These are phyloP conservation scores for Zoysia matrella DNA, from an alignment of 202 grass and related monocot species.

Conservation along the genomic window DNA sequence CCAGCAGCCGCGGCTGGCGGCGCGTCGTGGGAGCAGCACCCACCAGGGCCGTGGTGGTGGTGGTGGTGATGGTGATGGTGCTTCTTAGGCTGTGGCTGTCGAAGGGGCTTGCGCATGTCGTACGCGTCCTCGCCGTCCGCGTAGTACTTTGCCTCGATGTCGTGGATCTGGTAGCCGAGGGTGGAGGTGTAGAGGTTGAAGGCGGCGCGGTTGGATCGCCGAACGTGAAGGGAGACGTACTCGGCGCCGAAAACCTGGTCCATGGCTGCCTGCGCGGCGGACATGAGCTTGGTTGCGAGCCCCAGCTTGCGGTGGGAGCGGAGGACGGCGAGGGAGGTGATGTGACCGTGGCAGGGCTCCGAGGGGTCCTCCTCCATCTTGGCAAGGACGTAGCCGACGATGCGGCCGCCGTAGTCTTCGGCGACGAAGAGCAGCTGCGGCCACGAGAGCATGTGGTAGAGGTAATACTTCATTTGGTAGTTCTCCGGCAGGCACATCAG, in stretches of 20 bases:
- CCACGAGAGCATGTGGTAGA: conserved; percentile 99
- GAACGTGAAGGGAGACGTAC: conserved; percentile 95
- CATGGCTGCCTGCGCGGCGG: conserved; percentile 56
- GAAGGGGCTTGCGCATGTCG: conserved; percentile 73
- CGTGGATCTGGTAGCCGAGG: conserved; percentile 85
- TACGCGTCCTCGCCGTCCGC: conserved; percentile 88
- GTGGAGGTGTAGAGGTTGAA: conserved; percentile 86
- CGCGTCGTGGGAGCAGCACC: conserved; percentile 70
- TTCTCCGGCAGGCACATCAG: conserved; percentile 99
- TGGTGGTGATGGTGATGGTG: conserved; percentile 66
- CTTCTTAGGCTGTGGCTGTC: conserved; percentile 57
- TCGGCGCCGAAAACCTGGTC: conserved; percentile 67
- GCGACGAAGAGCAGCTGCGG: conserved; percentile 98
- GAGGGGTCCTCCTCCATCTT: conserved; percentile 99
- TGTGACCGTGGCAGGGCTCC: conserved; percentile 97
- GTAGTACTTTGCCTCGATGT: conserved; percentile 92
- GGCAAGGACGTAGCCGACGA: conserved; percentile 93
- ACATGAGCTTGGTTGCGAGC: conserved; percentile 96
- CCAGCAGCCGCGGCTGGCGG: conserved; percentile 28
- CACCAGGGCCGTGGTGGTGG: conserved; percentile 62
- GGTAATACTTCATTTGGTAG: conserved; percentile 99
- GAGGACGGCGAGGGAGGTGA: conserved; percentile 99
- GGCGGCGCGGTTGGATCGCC: conserved; percentile 82
- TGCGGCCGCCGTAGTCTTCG: conserved; percentile 86
- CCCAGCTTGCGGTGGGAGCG: conserved; percentile 96